These are phyloP conservation scores for Nymphaea colorata DNA, from an alignment of 164 flowering plant species.

Conservation along the genomic window DNA sequence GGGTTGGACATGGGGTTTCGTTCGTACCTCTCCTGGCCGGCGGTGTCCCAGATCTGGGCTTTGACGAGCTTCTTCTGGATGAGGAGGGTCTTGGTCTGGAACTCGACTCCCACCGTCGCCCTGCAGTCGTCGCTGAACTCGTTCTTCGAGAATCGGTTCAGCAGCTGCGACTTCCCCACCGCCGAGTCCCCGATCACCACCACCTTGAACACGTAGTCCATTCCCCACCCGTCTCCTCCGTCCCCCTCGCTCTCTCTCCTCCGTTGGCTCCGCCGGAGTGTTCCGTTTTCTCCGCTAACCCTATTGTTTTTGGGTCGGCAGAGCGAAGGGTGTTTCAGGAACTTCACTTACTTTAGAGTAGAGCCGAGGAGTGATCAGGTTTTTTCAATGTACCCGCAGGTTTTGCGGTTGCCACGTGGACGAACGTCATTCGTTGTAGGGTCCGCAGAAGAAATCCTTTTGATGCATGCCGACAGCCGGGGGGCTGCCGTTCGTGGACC, in stretches of 20 bases:
- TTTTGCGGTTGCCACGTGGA: no score
- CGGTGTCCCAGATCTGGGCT: constrained; percentile 20
- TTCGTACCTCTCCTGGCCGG: constrained; percentile 13
- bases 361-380: no score
- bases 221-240: not conserved
- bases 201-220: constrained; percentile 13
- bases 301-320: no score
- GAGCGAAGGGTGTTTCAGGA: no score
- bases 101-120: constrained; percentile 13
- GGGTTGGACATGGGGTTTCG: not conserved
- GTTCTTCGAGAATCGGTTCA: constrained; percentile 8
- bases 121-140: constrained; percentile 7
- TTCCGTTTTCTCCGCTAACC: no score
- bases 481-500: no score
- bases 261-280: not conserved
- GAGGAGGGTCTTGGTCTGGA: constrained; percentile 8
- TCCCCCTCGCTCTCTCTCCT: not conserved
- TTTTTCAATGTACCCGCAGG: no score
- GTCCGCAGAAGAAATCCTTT: no score
- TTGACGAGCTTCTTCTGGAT: constrained; percentile 12
- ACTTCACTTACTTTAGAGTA: no score
- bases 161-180: constrained; percentile 12
- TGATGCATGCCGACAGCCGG: no score
- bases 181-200: constrained; percentile 14
- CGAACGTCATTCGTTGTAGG: no score